Evolutionary conservation across 2,329 filamentous ascomycete species (phyloP).

Genomic region (Dothistroma septosporum): DNA sequence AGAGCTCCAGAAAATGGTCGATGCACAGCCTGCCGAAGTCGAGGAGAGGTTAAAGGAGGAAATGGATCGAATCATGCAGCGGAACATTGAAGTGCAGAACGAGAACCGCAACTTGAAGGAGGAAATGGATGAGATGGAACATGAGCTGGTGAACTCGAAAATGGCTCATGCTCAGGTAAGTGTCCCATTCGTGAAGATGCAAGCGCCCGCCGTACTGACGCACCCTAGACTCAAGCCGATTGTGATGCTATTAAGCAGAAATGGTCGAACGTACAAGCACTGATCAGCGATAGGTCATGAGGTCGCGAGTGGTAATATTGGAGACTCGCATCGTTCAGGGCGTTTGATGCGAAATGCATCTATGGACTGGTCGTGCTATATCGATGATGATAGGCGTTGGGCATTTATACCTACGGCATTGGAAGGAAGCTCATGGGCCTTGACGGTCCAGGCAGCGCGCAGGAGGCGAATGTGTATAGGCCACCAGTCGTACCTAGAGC

Average conservation of each 20-base stretch:
- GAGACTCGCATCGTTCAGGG: neutral
- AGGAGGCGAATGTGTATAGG: neutral
- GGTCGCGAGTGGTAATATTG: neutral
- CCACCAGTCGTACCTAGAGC: neutral
- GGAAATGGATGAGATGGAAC: conserved; percentile 85
- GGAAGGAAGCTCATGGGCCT: neutral
- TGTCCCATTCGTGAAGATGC: conserved; percentile 17
- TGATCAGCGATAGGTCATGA: conserved; percentile 34
- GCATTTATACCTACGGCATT: neutral
- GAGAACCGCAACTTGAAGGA: conserved; percentile 87
- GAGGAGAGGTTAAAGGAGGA: conserved; percentile 73
- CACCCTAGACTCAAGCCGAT: conserved; percentile 45
- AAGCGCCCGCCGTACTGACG: conserved; percentile 9
- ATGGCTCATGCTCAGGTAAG: conserved; percentile 92
- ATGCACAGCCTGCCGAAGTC: conserved; percentile 83
- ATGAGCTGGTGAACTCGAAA: conserved; percentile 87
- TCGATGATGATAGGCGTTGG: neutral
- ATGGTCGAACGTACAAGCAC: conserved; percentile 44
- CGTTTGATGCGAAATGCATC: neutral
- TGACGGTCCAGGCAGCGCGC: neutral
- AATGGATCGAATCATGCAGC: conserved; percentile 86
- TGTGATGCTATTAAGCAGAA: conserved; percentile 48
- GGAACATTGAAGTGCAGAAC: conserved; percentile 89
- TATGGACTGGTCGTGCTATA: neutral
- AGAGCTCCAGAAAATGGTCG: conserved; percentile 80